Conservation (phyloP, 306 rosid species). For the Elaeagnus macrophylla region DNA sequence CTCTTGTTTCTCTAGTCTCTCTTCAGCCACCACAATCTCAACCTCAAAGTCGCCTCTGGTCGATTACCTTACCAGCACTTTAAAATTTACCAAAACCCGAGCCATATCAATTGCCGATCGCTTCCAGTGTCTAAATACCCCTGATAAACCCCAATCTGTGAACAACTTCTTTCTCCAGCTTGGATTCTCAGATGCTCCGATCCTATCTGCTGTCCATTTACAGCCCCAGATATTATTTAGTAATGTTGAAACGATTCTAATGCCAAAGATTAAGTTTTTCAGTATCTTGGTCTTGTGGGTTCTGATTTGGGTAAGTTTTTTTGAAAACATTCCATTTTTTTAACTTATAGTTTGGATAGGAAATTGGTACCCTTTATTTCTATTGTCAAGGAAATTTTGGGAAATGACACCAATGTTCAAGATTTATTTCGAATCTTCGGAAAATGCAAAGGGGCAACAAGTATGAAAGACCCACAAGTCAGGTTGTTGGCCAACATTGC, state of each 20-base stretch:
- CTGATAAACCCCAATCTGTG: constrained; percentile 29
- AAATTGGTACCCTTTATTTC: constrained; percentile 34
- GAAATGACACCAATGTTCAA: constrained; percentile 9
- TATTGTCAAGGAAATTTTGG: constrained; percentile 28
- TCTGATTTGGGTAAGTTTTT: constrained; percentile 26
- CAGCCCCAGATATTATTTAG: constrained; percentile 32
- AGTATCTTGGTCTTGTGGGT: constrained; percentile 28
- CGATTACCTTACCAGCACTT: constrained; percentile 24
- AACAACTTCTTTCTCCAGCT: constrained; percentile 23
- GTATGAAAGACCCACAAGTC: constrained; percentile 8
- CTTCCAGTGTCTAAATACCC: constrained; percentile 3
- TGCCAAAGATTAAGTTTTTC: constrained; percentile 43
- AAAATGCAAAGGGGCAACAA: constrained; percentile 17
- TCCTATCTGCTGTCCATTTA: constrained; percentile 14
- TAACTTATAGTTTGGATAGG: constrained; percentile 38
- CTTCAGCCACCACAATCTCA: constrained; percentile 17
- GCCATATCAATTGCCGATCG: constrained; percentile 18
- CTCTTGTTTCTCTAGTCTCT: constrained; percentile 20
- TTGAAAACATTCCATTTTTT: constrained; percentile 25
- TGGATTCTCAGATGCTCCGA: constrained; percentile 37
- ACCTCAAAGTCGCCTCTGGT: constrained; percentile 2
- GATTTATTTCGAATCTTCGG: constrained; percentile 20
- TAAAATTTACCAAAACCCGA: constrained; percentile 24
- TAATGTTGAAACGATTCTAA: constrained; percentile 27
- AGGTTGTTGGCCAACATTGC: constrained; percentile 21